phyloP scores from a whole-genome alignment of 1,284 basidiomycete species.

The Tremellales sp. region DNA sequence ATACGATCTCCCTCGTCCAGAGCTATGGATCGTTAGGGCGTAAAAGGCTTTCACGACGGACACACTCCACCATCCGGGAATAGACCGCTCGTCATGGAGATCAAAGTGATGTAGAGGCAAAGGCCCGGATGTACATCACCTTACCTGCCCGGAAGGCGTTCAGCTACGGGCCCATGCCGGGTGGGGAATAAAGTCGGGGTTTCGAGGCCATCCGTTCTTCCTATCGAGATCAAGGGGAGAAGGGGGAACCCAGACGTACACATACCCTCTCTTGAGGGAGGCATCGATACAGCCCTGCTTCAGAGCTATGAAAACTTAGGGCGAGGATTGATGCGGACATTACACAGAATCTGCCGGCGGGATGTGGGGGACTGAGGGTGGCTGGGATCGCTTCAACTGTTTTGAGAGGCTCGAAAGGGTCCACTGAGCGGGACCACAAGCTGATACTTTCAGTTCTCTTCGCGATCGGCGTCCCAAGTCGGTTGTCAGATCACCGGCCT shows the following conservation, averaged over 20 bases:
- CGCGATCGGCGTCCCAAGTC: too few relatives aligned
- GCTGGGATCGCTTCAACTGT: constrained; percentile 8
- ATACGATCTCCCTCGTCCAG: constrained; percentile 1
- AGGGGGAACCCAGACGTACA: constrained; percentile 22
- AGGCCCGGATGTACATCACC: constrained; percentile 4
- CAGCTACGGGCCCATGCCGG: too few relatives aligned
- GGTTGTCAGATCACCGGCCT: too few relatives aligned
- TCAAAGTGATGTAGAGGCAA: constrained; percentile 9
- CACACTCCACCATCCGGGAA: constrained; percentile 3
- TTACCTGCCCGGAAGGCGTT: too few relatives aligned
- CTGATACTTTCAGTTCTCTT: constrained; percentile 3
- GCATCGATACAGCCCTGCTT: constrained; percentile 25
- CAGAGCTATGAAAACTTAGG: constrained; percentile 4
- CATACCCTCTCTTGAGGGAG: constrained; percentile 1
- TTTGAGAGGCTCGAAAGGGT: constrained; percentile 7
- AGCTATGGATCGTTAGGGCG: constrained; percentile 11
- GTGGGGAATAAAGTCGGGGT: constrained; percentile 3
- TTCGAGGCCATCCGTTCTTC: constrained; percentile 19
- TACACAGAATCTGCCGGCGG: background rate
- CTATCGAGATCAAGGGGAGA: constrained; percentile 5
- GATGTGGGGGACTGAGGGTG: background rate
- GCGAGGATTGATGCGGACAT: constrained; percentile 31
- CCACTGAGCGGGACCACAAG: constrained; percentile 13
- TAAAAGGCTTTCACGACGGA: constrained; percentile 29
- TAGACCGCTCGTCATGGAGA: background rate